phyloP scores from a whole-genome alignment of 202 grass and related monocot genomes.

The Bolboschoenoplectus hybrid region DNA sequence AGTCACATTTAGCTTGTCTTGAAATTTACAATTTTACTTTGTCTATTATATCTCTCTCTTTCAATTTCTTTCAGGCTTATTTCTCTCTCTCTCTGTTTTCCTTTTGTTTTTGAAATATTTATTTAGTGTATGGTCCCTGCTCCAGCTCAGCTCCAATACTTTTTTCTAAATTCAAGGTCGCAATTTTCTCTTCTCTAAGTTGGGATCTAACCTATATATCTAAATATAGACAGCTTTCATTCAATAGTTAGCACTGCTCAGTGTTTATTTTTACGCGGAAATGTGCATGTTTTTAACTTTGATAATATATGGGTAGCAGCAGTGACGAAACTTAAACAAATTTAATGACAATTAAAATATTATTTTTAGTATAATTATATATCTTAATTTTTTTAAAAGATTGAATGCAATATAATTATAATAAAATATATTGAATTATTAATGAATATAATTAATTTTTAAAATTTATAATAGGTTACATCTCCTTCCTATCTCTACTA shows the following conservation, averaged over 20 bases:
- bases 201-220: not conserved
- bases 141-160: not conserved
- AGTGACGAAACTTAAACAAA: too few relatives aligned
- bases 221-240: not conserved
- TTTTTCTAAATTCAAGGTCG: not conserved
- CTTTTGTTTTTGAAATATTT: not conserved
- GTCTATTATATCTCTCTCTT: not conserved
- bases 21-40: not conserved
- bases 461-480: too few relatives aligned
- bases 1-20: not conserved
- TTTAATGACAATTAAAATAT: too few relatives aligned
- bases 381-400: too few relatives aligned
- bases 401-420: too few relatives aligned
- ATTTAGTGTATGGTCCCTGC: not conserved
- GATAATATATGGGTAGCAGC: not conserved
- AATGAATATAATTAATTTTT: too few relatives aligned
- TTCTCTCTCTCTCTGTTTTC: not conserved
- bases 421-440: too few relatives aligned
- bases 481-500: too few relatives aligned
- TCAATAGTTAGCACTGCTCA: not conserved
- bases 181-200: not conserved
- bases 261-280: not conserved
- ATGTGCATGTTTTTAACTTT: constrained; percentile 3
- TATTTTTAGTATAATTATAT: too few relatives aligned
- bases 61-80: not conserved